phyloP scores from a whole-genome alignment of 2,329 filamentous ascomycete genomes.

The Alternaria brassicae region DNA sequence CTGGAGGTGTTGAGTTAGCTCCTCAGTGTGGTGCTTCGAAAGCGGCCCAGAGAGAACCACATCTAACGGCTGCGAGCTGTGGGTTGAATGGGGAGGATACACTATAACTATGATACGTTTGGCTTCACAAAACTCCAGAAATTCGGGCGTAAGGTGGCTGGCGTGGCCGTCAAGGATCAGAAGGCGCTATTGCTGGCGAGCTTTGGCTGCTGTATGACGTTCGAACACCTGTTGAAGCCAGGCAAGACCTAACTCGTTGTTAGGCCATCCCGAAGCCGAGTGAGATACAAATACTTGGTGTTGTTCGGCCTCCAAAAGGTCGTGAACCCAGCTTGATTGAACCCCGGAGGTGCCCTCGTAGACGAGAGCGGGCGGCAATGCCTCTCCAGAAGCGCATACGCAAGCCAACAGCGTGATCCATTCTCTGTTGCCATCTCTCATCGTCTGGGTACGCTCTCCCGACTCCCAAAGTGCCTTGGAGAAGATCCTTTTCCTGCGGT shows the following conservation, averaged over 20 bases:
- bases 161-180: background rate
- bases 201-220: background rate
- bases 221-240: background rate
- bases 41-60: background rate
- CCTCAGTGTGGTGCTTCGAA: background rate
- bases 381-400: constrained; percentile 18
- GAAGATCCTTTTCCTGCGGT: constrained; percentile 11
- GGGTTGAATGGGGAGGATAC: background rate
- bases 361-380: constrained; percentile 16
- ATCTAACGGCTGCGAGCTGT: background rate
- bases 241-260: background rate
- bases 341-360: constrained; percentile 3
- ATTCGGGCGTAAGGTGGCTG: background rate
- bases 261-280: background rate
- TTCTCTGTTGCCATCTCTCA: constrained; percentile 11
- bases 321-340: constrained; percentile 11
- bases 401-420: constrained; percentile 18
- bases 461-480: background rate
- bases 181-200: background rate
- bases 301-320: background rate
- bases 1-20: background rate
- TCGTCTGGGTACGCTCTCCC: background rate
- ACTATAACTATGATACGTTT: background rate
- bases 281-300: background rate
- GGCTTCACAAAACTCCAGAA: background rate